These are phyloP conservation scores for Stenocarpella maydis DNA, from an alignment of 2,329 filamentous ascomycete genomes.

Conservation along the genomic window DNA sequence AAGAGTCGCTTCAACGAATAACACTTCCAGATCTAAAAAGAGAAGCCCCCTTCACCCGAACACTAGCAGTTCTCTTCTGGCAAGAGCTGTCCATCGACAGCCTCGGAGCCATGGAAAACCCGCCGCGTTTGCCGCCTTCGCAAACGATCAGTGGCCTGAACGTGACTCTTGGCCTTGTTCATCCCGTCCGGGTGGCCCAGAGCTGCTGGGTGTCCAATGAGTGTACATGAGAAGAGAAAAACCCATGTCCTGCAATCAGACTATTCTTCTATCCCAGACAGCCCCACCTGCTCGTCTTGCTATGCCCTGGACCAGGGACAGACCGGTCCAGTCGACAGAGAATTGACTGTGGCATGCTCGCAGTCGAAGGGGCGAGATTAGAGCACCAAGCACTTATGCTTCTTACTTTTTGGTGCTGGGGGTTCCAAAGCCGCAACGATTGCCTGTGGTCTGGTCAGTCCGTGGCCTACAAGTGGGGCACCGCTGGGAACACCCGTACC, in stretches of 20 bases:
- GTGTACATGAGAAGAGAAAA: constrained; percentile 21
- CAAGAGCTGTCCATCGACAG: constrained; percentile 14
- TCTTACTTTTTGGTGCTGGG: constrained; percentile 80
- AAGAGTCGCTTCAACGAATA: constrained; percentile 36
- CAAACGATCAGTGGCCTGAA: constrained; percentile 22
- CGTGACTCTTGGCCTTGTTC: constrained; percentile 23
- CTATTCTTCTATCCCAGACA: constrained; percentile 28
- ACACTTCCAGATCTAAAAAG: constrained; percentile 36
- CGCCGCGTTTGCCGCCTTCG: constrained; percentile 27
- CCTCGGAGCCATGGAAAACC: constrained; percentile 1
- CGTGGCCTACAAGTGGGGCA: constrained; percentile 36
- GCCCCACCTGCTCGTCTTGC: constrained; percentile 29
- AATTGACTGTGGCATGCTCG: constrained; percentile 10
- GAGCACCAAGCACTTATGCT: constrained; percentile 74
- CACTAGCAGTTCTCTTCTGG: constrained; percentile 25
- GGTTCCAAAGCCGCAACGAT: constrained; percentile 96
- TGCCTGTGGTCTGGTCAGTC: constrained; percentile 63
- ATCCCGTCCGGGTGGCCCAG: constrained; percentile 7
- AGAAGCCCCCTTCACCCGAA: constrained; percentile 27
- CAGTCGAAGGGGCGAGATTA: constrained; percentile 49
- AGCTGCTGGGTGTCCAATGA: constrained; percentile 23
- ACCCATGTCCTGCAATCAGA: constrained; percentile 28
- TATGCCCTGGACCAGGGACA: constrained; percentile 12
- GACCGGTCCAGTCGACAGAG: background rate
- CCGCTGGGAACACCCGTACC: constrained; percentile 61